phyloP scores from a whole-genome alignment of 768 basidiomycete genomes.

The Suillus sp. region DNA sequence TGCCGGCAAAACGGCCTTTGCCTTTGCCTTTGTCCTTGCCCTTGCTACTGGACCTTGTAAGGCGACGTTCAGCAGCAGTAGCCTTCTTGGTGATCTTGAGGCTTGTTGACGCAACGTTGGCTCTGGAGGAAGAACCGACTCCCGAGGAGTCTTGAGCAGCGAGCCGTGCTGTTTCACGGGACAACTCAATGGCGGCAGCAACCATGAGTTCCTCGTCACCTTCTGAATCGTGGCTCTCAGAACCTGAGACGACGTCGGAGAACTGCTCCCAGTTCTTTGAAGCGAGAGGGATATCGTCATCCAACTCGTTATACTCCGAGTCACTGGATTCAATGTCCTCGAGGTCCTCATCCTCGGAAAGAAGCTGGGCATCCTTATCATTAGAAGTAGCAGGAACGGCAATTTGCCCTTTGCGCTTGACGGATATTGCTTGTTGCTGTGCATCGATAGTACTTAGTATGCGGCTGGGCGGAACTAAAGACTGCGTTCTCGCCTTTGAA shows the following conservation, averaged over 20 bases:
- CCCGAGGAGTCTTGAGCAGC: slow-evolving; percentile 33
- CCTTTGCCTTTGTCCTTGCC: slow-evolving; percentile 33
- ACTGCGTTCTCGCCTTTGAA: slow-evolving; percentile 27
- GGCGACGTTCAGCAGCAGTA: slow-evolving; percentile 56
- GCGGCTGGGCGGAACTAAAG: slow-evolving; percentile 13
- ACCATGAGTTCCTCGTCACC: slow-evolving; percentile 48
- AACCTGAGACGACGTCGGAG: slow-evolving; percentile 32
- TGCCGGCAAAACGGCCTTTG: slow-evolving; percentile 6
- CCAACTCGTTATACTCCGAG: slow-evolving; percentile 59
- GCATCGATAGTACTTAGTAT: slow-evolving; percentile 19
- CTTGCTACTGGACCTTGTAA: slow-evolving; percentile 23
- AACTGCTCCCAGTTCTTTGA: background rate
- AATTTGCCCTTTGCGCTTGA: slow-evolving; percentile 32
- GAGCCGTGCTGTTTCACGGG: slow-evolving; percentile 42
- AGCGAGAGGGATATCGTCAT: slow-evolving; percentile 13
- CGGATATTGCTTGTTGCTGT: slow-evolving; percentile 14
- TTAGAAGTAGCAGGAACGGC: slow-evolving; percentile 30
- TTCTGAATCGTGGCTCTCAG: slow-evolving; percentile 30
- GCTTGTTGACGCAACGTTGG: slow-evolving; percentile 24
- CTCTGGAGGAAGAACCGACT: slow-evolving; percentile 31
- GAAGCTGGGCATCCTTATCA: slow-evolving; percentile 30
- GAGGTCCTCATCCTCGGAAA: slow-evolving; percentile 40
- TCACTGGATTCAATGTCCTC: slow-evolving; percentile 56
- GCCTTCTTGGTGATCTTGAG: slow-evolving; percentile 43
- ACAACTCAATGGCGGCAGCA: slow-evolving; percentile 55